A percentile compares a stretch with the other conserved stretches of the same genome.
Conservation (phyloP, 2,329 filamentous ascomycete species). For the Colletotrichum australisinense region DNA sequence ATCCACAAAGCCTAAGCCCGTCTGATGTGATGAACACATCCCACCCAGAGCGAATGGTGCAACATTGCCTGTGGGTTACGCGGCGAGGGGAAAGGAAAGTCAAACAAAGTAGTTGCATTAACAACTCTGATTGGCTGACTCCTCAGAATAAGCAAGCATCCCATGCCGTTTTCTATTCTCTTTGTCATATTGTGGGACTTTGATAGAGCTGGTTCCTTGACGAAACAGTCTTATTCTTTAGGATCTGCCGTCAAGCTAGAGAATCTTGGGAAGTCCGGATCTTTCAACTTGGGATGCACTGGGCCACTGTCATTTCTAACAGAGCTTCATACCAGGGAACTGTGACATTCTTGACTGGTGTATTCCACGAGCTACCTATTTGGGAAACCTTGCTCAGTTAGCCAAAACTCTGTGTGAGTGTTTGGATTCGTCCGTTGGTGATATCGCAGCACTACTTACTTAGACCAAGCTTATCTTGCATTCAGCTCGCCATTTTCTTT, state of each 20-base stretch:
- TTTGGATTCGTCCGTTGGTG: neutral
- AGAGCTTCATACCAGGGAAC: neutral
- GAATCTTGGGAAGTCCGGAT: neutral
- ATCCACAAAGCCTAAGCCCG: conserved; percentile 13
- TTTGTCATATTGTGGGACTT: neutral
- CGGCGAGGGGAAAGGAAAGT: neutral
- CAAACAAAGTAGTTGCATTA: neutral
- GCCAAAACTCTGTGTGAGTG: neutral
- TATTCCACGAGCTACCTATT: neutral
- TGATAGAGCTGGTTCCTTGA: conserved; percentile 2
- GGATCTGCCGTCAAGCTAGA: neutral
- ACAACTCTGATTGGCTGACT: neutral
- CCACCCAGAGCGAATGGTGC: neutral
- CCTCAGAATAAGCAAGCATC: neutral
- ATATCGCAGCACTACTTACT: neutral
- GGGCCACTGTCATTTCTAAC: neutral
- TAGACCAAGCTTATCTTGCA: conserved; percentile 15
- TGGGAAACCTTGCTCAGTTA: neutral
- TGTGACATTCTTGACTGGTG: neutral
- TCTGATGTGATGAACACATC: neutral
- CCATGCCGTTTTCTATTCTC: neutral
- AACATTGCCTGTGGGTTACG: neutral
- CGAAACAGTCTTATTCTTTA: neutral
- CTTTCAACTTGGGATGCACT: neutral
- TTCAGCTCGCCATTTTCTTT: neutral